Evolutionary conservation across 768 basidiomycete species (phyloP), one percentile per base, ranked within the genome.

Genomic region (Agrocybe chaxingu): DNA sequence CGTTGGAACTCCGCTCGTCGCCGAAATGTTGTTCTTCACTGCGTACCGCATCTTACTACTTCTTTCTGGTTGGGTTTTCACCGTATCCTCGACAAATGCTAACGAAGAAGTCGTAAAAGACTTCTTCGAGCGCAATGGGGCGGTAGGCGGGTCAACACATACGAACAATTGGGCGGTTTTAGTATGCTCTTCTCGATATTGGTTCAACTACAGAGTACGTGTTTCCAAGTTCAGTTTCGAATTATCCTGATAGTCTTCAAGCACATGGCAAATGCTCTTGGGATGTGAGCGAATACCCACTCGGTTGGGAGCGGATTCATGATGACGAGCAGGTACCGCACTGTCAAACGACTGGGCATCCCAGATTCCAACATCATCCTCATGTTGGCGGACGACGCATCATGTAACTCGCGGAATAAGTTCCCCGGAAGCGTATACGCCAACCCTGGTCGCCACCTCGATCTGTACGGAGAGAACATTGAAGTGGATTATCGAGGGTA

Each of bases 111-210:
- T 67, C 29, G 71, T 76, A 30, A 62, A 66, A 33, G 66, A 75
- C 32, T 81, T 82, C 64, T 80, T 82, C 58, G 64, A 60, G 6
- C 65, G 69, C 45, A 70, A 74, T 67, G 68, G 60, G 3, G 55
- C 54, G 7, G 42, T 10, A 16, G 45, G 48, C 19, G 54, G 52
- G n/a, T 76, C 75, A 11, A 65, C 65, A 30, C 93, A 97, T 64
- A 97, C 96, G 5, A 99, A 98, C 64, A 98, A 98, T 66, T 99
- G 97, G 97, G 97, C 97, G 1, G 95, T 99, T 4, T 74, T 98
- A 33, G 95, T 98, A 3, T 95, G 90, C 60, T 79, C 97, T 1
- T 97, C 94, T 4, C 66, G 95, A 50, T 96, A 95, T 65, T 98
- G 95, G 95, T 99, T 99, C 77, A 99, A 99, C 65, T 99, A 99